Conservation (phyloP, 2,329 filamentous ascomycete species). For the Lasiodiplodia sp. region DNA sequence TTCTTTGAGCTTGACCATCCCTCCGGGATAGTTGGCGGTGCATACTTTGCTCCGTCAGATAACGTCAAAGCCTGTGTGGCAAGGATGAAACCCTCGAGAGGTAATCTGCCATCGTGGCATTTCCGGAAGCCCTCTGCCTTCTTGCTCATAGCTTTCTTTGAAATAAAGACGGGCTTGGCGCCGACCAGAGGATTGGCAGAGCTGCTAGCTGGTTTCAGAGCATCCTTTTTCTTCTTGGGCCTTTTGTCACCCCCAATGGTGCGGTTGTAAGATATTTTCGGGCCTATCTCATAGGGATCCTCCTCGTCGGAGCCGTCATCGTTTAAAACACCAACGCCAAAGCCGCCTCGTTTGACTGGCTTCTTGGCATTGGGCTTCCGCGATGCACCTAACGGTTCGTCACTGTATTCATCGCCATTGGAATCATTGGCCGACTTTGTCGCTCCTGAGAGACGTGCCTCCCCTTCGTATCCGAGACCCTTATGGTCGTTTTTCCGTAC, state of each 20-base stretch:
- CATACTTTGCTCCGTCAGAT: slow-evolving; percentile 58
- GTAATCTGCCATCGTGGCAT: slow-evolving; percentile 83
- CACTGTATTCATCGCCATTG: slow-evolving; percentile 40
- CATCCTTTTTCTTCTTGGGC: slow-evolving; percentile 63
- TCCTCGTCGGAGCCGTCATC: slow-evolving; percentile 95
- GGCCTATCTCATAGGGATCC: slow-evolving; percentile 90
- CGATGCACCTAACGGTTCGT: slow-evolving; percentile 38
- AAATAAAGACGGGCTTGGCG: slow-evolving; percentile 76
- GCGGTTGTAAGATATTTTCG: slow-evolving; percentile 85
- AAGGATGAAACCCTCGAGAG: slow-evolving; percentile 81
- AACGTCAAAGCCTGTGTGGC: slow-evolving; percentile 57
- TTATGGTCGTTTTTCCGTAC: slow-evolving; percentile 71
- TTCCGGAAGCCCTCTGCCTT: slow-evolving; percentile 62
- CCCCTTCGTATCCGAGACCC: slow-evolving; percentile 72
- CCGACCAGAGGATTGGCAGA: slow-evolving; percentile 69
- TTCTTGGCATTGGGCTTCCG: slow-evolving; percentile 48
- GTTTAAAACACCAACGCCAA: slow-evolving; percentile 89
- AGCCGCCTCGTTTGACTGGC: slow-evolving; percentile 70
- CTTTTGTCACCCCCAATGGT: slow-evolving; percentile 84
- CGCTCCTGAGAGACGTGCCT: slow-evolving; percentile 57
- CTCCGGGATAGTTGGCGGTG: slow-evolving; percentile 71
- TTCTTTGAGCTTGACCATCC: slow-evolving; percentile 72
- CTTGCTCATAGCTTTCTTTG: slow-evolving; percentile 65
- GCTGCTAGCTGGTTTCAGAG: slow-evolving; percentile 48
- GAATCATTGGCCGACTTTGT: slow-evolving; percentile 42